Conservation (phyloP, 768 basidiomycete species). For the Boletus reticulatus region DNA sequence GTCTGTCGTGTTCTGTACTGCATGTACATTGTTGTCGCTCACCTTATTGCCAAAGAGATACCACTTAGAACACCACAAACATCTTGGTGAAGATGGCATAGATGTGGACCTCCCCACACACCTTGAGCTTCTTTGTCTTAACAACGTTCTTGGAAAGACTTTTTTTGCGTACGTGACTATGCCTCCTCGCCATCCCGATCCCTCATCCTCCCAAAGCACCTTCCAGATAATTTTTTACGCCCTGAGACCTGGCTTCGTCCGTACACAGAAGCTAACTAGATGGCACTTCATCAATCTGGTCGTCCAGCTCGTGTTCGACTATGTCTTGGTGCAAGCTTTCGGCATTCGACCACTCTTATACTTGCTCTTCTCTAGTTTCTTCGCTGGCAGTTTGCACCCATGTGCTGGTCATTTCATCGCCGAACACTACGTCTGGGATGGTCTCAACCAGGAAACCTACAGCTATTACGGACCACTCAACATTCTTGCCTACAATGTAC, state of each 20-base stretch:
- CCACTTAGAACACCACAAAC: slow-evolving; percentile 96
- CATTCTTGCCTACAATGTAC: slow-evolving; percentile 86
- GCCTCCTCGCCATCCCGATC: not conserved
- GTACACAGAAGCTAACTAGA: slow-evolving; percentile 70
- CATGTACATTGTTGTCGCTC: not conserved
- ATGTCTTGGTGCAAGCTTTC: slow-evolving; percentile 51
- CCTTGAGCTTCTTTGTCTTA: slow-evolving; percentile 80
- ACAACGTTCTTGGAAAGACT: slow-evolving; percentile 96
- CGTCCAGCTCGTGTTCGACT: slow-evolving; percentile 71
- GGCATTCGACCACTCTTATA: slow-evolving; percentile 64
- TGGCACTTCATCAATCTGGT: slow-evolving; percentile 86
- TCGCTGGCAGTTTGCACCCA: slow-evolving; percentile 94
- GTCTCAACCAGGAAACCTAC: slow-evolving; percentile 91
- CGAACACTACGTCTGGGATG: slow-evolving; percentile 95
- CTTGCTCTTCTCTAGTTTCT: slow-evolving; percentile 87
- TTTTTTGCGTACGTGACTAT: slow-evolving; percentile 80
- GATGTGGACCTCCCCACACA: slow-evolving; percentile 93
- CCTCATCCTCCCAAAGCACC: slow-evolving; percentile 51
- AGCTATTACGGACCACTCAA: slow-evolving; percentile 96
- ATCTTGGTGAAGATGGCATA: slow-evolving; percentile 91
- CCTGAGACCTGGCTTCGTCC: slow-evolving; percentile 89
- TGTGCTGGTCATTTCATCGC: slow-evolving; percentile 98
- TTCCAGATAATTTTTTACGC: slow-evolving; percentile 99
- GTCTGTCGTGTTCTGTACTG: slow-evolving; percentile 34
- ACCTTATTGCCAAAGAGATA: slow-evolving; percentile 55